Evolutionary conservation across 768 basidiomycete genomes (phyloP).

Genomic region (Naganishia antarctica): DNA sequence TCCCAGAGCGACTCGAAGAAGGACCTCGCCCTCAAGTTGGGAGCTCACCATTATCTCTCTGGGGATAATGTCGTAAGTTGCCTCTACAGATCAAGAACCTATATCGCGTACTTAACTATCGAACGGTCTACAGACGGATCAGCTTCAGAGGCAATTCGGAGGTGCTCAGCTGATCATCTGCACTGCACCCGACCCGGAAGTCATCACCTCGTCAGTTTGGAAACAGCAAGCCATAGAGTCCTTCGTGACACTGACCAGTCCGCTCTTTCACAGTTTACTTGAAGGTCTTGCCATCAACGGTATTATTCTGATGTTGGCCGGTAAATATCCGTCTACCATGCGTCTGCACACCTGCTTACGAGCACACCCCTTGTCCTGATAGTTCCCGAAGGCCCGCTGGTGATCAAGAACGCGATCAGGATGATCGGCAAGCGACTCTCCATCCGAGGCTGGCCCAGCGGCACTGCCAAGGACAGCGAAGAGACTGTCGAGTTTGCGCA

Average conservation of each 20-base stretch:
- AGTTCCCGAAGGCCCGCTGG: slow-evolving; percentile 15
- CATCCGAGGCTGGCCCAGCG: slow-evolving; percentile 33
- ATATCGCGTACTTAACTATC: no score
- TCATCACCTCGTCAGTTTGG: slow-evolving; percentile 25
- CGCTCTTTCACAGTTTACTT: slow-evolving; percentile 16
- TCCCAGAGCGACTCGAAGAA: slow-evolving; percentile 46
- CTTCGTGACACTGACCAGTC: background rate
- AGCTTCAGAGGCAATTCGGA: slow-evolving; percentile 47
- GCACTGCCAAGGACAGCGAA: slow-evolving; percentile 29
- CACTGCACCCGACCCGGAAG: slow-evolving; percentile 41
- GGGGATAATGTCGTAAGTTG: slow-evolving; percentile 30
- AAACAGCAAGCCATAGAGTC: background rate
- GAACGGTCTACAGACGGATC: slow-evolving; percentile 45
- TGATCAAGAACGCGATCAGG: slow-evolving; percentile 6
- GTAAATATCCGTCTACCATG: slow-evolving; percentile 1
- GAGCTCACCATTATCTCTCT: slow-evolving; percentile 51
- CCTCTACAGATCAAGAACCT: no score
- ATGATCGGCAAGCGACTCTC: slow-evolving; percentile 29
- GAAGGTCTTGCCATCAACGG: slow-evolving; percentile 31
- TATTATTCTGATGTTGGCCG: slow-evolving; percentile 29
- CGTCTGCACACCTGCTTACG: background rate
- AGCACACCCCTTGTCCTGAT: background rate
- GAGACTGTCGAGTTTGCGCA: slow-evolving; percentile 30
- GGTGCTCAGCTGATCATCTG: slow-evolving; percentile 51
- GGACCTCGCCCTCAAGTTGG: slow-evolving; percentile 48